Percentiles rank a stretch among this genome's conserved stretches.
Evolutionary conservation across 495 filamentous ascomycete species (phyloP).

Genomic region (Talaromyces proteolyticus): DNA sequence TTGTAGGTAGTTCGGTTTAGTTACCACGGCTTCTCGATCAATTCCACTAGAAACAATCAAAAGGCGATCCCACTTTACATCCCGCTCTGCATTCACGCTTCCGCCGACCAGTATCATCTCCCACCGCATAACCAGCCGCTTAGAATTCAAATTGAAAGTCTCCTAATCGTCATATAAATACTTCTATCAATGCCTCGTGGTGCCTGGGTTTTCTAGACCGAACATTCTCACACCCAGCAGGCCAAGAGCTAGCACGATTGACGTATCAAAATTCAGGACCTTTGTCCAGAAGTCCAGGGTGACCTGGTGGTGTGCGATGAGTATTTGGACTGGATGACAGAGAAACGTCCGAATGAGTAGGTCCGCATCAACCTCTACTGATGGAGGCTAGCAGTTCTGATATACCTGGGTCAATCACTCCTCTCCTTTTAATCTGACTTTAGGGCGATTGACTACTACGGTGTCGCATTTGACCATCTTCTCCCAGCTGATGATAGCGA

Average conservation of each 20-base stretch:
- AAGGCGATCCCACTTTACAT: slow-evolving; percentile 17
- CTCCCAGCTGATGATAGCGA: slow-evolving; percentile 19
- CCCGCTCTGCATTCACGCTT: slow-evolving; percentile 13
- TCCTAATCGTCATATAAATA: slow-evolving; percentile 17
- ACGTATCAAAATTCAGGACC: slow-evolving; percentile 16
- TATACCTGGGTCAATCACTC: neutral
- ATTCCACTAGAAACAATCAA: too few species aligned
- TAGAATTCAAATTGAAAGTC: slow-evolving; percentile 25
- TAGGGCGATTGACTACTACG: slow-evolving; percentile 33
- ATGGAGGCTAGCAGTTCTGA: neutral
- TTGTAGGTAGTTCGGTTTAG: too few species aligned
- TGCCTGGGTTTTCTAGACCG: slow-evolving; percentile 8
- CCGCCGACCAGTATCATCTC: slow-evolving; percentile 14
- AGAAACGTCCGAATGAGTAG: slow-evolving; percentile 10
- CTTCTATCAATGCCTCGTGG: slow-evolving; percentile 21
- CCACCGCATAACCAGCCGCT: slow-evolving; percentile 16
- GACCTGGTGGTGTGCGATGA: slow-evolving; percentile 24
- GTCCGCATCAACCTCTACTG: neutral
- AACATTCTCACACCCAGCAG: slow-evolving; percentile 19
- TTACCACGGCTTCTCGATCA: too few species aligned
- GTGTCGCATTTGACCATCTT: slow-evolving; percentile 33
- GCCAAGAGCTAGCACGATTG: slow-evolving; percentile 20
- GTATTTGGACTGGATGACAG: slow-evolving; percentile 20
- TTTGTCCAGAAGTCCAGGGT: slow-evolving; percentile 12
- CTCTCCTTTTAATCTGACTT: neutral